A percentile compares a stretch with the other conserved stretches of the same genome.
Conservation (phyloP, 495 filamentous ascomycete genomes). For the Aspergillus sparsus region DNA sequence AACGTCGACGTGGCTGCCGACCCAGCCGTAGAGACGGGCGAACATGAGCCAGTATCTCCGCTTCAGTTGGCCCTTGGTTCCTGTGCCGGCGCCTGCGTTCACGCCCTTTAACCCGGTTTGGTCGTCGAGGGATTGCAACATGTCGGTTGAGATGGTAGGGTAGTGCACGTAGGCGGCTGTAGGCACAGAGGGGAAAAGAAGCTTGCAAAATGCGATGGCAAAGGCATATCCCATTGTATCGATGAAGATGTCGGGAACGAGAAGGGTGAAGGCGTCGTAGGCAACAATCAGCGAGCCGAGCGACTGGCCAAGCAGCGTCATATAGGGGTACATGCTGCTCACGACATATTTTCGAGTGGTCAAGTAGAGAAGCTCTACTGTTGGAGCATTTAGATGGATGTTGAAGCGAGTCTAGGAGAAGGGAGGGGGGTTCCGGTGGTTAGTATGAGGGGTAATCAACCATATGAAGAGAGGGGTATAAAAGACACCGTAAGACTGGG, state of each 20-base stretch:
- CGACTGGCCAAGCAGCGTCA: slow-evolving; percentile 93
- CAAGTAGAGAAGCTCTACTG: slow-evolving; percentile 84
- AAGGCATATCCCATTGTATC: slow-evolving; percentile 99
- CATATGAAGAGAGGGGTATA: not conserved
- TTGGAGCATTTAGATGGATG: slow-evolving; percentile 82
- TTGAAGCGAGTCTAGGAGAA: slow-evolving; percentile 75
- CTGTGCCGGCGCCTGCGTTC: slow-evolving; percentile 77
- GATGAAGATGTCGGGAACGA: slow-evolving; percentile 91
- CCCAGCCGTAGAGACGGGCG: slow-evolving; percentile 73
- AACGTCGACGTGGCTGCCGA: slow-evolving; percentile 79
- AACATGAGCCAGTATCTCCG: slow-evolving; percentile 84
- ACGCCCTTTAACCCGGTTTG: slow-evolving; percentile 67
- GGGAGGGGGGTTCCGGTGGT: not conserved
- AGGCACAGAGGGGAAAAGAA: slow-evolving; percentile 78
- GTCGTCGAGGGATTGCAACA: slow-evolving; percentile 81
- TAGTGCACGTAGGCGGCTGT: slow-evolving; percentile 96
- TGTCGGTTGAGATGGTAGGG: slow-evolving; percentile 97
- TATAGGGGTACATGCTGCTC: slow-evolving; percentile 80
- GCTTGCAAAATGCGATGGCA: slow-evolving; percentile 75
- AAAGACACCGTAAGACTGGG: not conserved
- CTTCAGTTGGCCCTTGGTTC: slow-evolving; percentile 66
- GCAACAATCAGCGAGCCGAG: slow-evolving; percentile 83
- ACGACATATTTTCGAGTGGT: slow-evolving; percentile 83
- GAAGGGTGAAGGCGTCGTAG: slow-evolving; percentile 87
- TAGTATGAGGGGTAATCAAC: not conserved